phyloP scores from a whole-genome alignment of 2,329 filamentous ascomycete genomes.

The Ceratocystis lukuohia region DNA sequence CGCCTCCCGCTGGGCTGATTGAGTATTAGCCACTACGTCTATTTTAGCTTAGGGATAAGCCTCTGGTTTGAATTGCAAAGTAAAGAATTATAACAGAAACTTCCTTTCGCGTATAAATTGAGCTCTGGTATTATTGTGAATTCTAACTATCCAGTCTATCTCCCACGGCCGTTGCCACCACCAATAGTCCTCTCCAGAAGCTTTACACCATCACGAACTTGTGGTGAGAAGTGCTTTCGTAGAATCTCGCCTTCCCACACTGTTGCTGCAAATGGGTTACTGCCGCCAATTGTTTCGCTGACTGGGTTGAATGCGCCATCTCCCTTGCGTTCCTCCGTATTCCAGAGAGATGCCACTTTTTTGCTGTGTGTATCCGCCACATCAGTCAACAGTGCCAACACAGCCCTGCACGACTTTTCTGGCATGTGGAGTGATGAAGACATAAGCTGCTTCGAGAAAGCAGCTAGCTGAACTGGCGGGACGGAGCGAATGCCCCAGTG shows the following conservation, averaged over 20 bases:
- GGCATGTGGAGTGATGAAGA: conserved; percentile 71
- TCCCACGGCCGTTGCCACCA: conserved; percentile 17
- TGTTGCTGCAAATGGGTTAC: conserved; percentile 80
- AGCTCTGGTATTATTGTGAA: neutral
- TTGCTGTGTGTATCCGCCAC: conserved; percentile 69
- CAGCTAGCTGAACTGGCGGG: conserved; percentile 73
- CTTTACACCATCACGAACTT: conserved; percentile 62
- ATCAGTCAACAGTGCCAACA: conserved; percentile 63
- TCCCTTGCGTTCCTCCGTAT: conserved; percentile 83
- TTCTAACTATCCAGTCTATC: neutral
- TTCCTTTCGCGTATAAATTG: neutral
- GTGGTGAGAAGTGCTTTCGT: conserved; percentile 72
- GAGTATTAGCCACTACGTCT: neutral
- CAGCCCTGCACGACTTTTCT: conserved; percentile 73
- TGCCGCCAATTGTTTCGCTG: conserved; percentile 62
- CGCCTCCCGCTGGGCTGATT: conserved; percentile 8
- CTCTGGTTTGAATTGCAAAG: neutral
- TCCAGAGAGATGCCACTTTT: conserved; percentile 78
- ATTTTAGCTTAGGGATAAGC: neutral
- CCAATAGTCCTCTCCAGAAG: conserved; percentile 53
- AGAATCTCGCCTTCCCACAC: conserved; percentile 90
- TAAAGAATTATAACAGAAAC: neutral
- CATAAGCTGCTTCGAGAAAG: conserved; percentile 86
- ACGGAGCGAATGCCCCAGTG: conserved; percentile 57
- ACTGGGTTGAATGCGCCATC: conserved; percentile 74